Conservation (phyloP, 176 grass and related monocot species). For the Oropetium thomaeum region DNA sequence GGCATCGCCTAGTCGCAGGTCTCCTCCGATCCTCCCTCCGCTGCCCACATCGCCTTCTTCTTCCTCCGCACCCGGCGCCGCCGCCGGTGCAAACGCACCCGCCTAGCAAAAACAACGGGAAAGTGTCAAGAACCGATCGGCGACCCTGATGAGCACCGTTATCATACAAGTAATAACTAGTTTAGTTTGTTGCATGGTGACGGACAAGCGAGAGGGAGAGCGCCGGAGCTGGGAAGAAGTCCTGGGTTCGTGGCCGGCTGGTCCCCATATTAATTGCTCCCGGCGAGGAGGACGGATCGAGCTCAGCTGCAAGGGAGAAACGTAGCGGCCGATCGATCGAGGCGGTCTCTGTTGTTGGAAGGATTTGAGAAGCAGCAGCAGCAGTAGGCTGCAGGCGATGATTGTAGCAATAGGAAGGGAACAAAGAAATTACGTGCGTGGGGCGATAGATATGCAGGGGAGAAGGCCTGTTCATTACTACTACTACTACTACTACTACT, state of each 20-base stretch:
- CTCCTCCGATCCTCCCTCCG: not conserved
- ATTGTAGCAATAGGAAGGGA: conserved; percentile 67
- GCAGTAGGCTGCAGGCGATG: not conserved
- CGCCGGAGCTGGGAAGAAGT: conserved; percentile 74
- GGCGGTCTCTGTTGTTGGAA: too few species aligned
- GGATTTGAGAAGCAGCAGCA: not conserved
- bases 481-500: too few species aligned
- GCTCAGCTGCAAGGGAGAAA: too few species aligned
- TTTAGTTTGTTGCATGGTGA: not conserved
- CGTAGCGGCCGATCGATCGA: not conserved
- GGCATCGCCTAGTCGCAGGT: not conserved
- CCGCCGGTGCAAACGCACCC: conserved; percentile 50
- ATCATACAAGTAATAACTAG: too few species aligned
- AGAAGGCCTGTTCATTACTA: not conserved
- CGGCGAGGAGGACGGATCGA: not conserved
- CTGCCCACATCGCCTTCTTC: conserved; percentile 40
- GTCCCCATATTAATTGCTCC: conserved; percentile 61
- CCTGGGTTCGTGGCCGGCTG: conserved; percentile 44
- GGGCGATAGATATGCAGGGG: not conserved
- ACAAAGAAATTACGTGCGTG: conserved; percentile 50
- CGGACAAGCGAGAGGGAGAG: conserved; percentile 90
- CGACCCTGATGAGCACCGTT: not conserved
- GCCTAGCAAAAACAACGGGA: conserved; percentile 32
- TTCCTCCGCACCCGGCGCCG: conserved; percentile 21
- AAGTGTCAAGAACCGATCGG: not conserved